Percentiles rank a stretch among this genome's conserved stretches.
Conservation (phyloP, 1,284 basidiomycete species). For the Singerocomus inundabilis region DNA sequence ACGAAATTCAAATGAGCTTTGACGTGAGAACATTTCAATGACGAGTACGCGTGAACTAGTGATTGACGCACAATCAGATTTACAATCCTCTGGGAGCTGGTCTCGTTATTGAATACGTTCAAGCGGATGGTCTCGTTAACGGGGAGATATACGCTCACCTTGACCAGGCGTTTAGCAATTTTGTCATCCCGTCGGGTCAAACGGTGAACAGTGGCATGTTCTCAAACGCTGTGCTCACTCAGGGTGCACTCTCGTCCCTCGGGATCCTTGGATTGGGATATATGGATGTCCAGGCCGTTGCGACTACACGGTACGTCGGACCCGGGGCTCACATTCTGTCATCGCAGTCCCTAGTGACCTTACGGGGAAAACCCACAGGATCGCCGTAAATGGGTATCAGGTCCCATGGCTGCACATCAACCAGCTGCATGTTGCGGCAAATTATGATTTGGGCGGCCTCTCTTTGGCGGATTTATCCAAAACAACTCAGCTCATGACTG, state of each 20-base stretch:
- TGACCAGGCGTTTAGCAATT: slow-evolving; percentile 49
- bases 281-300: slow-evolving; percentile 51
- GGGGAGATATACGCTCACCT: slow-evolving; percentile 59
- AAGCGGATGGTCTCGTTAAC: slow-evolving; percentile 52
- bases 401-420: slow-evolving; percentile 57
- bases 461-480: slow-evolving; percentile 22
- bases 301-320: slow-evolving; percentile 41
- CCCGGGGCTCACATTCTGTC: not conserved
- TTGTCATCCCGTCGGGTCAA: slow-evolving; percentile 54
- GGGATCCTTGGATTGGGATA: slow-evolving; percentile 51
- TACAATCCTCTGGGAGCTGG: slow-evolving; percentile 58
- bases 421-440: slow-evolving; percentile 47
- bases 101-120: slow-evolving; percentile 54
- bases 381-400: slow-evolving; percentile 51
- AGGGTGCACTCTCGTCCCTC: slow-evolving; percentile 55
- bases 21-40: slow-evolving; percentile 39
- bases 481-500: slow-evolving; percentile 15
- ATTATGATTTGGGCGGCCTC: slow-evolving; percentile 35
- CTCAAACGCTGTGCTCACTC: slow-evolving; percentile 52
- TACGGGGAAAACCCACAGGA: slow-evolving; percentile 18
- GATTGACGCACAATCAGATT: slow-evolving; percentile 34
- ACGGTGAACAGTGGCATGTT: slow-evolving; percentile 58
- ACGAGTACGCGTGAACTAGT: not conserved
- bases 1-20: slow-evolving; percentile 53
- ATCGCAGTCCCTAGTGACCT: not conserved